These are phyloP conservation scores for Narthecium ossifragum DNA, from an alignment of 106 monocot genomes.

Conservation along the genomic window DNA sequence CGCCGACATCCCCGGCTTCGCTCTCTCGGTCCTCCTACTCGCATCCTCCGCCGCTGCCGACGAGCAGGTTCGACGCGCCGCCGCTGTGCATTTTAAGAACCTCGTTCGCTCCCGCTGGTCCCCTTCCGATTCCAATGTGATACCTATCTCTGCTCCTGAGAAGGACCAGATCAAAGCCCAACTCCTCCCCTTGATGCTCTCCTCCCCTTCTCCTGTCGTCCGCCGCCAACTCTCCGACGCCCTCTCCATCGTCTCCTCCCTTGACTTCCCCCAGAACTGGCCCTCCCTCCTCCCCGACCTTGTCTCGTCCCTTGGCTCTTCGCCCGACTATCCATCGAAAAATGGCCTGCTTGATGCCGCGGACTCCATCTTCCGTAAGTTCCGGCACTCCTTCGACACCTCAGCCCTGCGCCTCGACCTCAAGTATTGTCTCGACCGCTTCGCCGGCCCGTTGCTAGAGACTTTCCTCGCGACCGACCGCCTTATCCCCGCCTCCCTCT, in stretches of 20 bases:
- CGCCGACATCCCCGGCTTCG: constrained; percentile 42
- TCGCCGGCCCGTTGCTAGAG: constrained; percentile 79
- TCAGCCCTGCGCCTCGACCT: constrained; percentile 60
- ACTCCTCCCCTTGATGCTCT: constrained; percentile 60
- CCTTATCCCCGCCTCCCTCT: constrained; percentile 23
- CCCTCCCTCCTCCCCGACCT: constrained; percentile 75
- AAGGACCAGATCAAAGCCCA: constrained; percentile 62
- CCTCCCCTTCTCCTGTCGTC: constrained; percentile 46
- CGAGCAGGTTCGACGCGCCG: constrained; percentile 47
- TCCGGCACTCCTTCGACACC: constrained; percentile 68
- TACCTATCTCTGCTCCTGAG: constrained; percentile 42
- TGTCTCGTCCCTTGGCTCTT: constrained; percentile 44
- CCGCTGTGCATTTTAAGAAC: constrained; percentile 54
- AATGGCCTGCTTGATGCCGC: constrained; percentile 71
- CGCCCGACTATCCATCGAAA: constrained; percentile 39
- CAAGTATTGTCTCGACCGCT: constrained; percentile 89
- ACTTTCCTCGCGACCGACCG: constrained; percentile 55
- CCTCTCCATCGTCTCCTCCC: constrained; percentile 49
- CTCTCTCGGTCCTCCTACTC: constrained; percentile 72
- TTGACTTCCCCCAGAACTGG: constrained; percentile 81
- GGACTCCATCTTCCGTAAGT: constrained; percentile 75
- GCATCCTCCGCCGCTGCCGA: constrained; percentile 33
- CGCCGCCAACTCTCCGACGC: constrained; percentile 67
- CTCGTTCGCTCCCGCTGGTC: constrained; percentile 33
- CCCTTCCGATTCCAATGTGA: constrained; percentile 12